Evolutionary conservation across 164 flowering plant species (phyloP).

Genomic region (Annona squamosa): DNA sequence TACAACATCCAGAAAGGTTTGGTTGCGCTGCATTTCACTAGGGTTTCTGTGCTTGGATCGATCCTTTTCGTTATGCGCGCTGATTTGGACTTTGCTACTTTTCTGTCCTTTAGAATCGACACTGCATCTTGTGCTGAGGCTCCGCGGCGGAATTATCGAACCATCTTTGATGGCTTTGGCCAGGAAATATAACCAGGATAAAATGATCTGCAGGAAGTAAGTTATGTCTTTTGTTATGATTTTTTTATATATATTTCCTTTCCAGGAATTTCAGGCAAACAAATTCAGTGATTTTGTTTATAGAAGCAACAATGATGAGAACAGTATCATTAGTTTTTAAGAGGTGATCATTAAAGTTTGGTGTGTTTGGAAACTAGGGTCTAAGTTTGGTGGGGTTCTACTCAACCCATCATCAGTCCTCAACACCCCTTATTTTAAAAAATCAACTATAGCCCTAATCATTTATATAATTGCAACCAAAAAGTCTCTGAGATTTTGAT

Average conservation of each 20-base stretch:
- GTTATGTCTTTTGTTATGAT: background rate
- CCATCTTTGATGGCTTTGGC: constrained; percentile 28
- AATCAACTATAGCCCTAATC: too few relatives aligned
- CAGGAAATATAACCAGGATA: constrained; percentile 22
- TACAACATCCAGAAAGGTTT: constrained; percentile 31
- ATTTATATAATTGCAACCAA: too few relatives aligned
- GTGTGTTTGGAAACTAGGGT: too few relatives aligned
- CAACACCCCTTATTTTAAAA: too few relatives aligned
- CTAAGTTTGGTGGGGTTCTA: too few relatives aligned
- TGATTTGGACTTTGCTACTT: background rate
- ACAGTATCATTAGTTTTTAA: background rate
- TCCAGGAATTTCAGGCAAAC: background rate
- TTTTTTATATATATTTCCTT: background rate
- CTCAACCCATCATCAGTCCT: too few relatives aligned
- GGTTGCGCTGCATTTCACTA: background rate
- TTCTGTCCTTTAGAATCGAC: constrained; percentile 19
- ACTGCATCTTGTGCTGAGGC: constrained; percentile 29
- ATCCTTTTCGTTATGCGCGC: background rate
- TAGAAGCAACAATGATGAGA: background rate
- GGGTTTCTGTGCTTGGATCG: background rate
- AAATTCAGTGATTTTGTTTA: background rate
- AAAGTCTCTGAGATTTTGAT: too few relatives aligned
- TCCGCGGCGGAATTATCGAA: constrained; percentile 30
- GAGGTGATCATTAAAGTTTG: too few relatives aligned
- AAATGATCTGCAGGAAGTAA: constrained; percentile 27